Percentiles rank a stretch among this genome's conserved stretches.
Conservation (phyloP, 306 rosid genomes). For the Dalbergia oliveri region DNA sequence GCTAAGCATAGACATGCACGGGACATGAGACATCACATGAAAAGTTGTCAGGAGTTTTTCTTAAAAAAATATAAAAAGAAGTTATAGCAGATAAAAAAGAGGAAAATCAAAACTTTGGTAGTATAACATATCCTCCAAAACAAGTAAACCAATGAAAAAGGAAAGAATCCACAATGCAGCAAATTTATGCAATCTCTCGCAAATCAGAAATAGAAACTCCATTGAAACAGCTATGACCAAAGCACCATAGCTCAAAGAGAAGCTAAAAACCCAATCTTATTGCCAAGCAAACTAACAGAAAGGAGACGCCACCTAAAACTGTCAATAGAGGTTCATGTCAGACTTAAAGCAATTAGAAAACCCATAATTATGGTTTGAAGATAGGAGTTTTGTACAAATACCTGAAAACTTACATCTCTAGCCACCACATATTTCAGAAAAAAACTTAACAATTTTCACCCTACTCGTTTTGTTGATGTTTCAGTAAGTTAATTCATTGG, state of each 20-base stretch:
- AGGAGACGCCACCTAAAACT: background rate
- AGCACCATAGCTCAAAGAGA: too few species aligned
- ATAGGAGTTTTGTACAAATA: background rate
- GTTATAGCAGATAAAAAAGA: too few species aligned
- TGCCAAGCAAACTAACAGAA: too few species aligned
- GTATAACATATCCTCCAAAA: background rate
- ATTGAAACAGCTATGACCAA: too few species aligned
- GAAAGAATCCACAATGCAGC: background rate
- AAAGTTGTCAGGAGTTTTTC: too few species aligned
- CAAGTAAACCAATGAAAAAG: background rate
- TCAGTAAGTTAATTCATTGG: too few species aligned
- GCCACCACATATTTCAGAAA: background rate
- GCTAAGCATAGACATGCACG: too few species aligned
- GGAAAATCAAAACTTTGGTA: background rate
- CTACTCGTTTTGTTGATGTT: background rate
- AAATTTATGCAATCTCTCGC: too few species aligned
- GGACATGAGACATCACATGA: too few species aligned
- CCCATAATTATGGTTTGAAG: background rate
- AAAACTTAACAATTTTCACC: background rate
- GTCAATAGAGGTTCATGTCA: background rate
- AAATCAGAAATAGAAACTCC: too few species aligned
- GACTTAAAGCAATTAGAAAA: constrained; percentile 6
- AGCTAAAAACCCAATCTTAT: too few species aligned
- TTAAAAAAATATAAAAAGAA: too few species aligned
- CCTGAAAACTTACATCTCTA: constrained; percentile 2